Base-by-base conservation (phyloP, 2,329 filamentous ascomycete genomes). In the Tolypocladium inflatum region DNA sequence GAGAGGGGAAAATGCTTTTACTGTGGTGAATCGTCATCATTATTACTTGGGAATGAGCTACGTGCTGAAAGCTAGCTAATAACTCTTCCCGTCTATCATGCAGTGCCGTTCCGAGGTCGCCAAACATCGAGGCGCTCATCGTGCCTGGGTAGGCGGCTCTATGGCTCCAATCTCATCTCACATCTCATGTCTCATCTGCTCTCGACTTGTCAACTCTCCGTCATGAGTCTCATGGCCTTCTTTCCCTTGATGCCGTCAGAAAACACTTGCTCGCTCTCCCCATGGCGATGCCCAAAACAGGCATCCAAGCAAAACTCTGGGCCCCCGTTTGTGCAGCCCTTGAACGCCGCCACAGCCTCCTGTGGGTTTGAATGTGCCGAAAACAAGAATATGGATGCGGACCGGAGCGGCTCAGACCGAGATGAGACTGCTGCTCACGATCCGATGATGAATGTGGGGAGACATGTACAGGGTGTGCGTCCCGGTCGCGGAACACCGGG, bases 381-480 rank as follows among this genome's bases (percentile, higher is more conserved):
- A 23, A 21, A 37, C 7, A 41, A 50, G 17, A 8, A 43, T 17
- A 33, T 43, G n/a, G 39, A 35, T 21, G 30, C 30, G 33, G 30
- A 21, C 33, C 48, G 48, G 4, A 21, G 30, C 56, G 39, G 26
- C 56, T 57, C 56, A 57, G 15, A 38, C 52, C 17, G 48, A 52
- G 33, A 30, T 10, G 41, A 50, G 52, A 41, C 21, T 41, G 41
- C 21, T 4, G n/a, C n/a, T 52, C 33, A 33, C 52, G 42, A 50
- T 35, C 42, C 52, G 39, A 43, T n/a, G 41, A 19, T 30, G 56
- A 41, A 57, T 21, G 42, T 37, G 33, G 35, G 56, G 56, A n/a
- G 43, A 38, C 59, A 59, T 60, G 58, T 63, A 59, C 60, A 63
- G 53, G 54, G 58, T 39, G 26, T 52, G 50, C 38, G 50, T 56